phyloP scores from a whole-genome alignment of 1,284 basidiomycete genomes.

The Cutaneotrichosporon sp. region DNA sequence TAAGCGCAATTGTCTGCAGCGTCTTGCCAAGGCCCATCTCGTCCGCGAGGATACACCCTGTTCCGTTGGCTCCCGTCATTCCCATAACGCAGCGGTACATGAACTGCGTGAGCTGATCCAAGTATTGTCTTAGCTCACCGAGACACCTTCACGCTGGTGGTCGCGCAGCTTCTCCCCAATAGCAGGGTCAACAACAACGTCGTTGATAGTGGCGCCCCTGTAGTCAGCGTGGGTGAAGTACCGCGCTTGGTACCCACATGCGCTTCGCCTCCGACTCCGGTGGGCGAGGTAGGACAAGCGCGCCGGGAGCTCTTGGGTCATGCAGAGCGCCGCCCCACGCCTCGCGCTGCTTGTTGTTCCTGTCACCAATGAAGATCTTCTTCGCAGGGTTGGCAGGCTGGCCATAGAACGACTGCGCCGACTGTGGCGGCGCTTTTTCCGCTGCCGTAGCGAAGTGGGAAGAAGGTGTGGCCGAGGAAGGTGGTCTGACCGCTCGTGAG shows the following conservation, averaged over 20 bases:
- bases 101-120: constrained; percentile 58
- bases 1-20: constrained; percentile 74
- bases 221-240: constrained; percentile 5
- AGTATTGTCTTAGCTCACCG: constrained; percentile 31
- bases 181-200: constrained; percentile 93
- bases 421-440: not conserved
- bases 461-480: not conserved
- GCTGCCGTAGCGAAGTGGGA: not conserved
- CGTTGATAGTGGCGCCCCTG: constrained; percentile 58
- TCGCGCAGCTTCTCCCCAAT: constrained; percentile 73
- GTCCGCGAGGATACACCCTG: constrained; percentile 95
- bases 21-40: constrained; percentile 97
- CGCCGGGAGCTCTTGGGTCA: constrained; percentile 70
- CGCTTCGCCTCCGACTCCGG: constrained; percentile 71
- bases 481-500: not conserved
- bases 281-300: constrained; percentile 83
- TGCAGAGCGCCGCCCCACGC: constrained; percentile 38
- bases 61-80: constrained; percentile 72
- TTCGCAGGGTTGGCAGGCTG: constrained; percentile 27
- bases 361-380: constrained; percentile 43
- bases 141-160: constrained; percentile 83
- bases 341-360: constrained; percentile 40
- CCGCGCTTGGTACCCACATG: constrained; percentile 57
- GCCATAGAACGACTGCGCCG: constrained; percentile 36
- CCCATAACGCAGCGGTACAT: constrained; percentile 98